phyloP scores from a whole-genome alignment of 1,284 basidiomycete species.

The Phellopilus nigrolimitatus region DNA sequence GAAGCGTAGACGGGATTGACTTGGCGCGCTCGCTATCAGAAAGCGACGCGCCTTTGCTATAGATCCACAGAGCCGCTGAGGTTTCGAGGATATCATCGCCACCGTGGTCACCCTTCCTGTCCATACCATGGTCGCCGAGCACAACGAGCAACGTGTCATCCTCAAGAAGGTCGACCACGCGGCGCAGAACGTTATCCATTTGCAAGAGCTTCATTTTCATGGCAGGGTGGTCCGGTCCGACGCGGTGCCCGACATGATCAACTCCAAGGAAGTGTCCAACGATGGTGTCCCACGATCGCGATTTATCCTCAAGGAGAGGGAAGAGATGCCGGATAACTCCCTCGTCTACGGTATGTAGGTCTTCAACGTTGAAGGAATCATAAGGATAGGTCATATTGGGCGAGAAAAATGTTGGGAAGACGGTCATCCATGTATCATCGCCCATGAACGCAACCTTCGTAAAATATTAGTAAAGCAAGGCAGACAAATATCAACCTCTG shows the following conservation, averaged over 20 bases:
- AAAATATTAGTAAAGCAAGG: background rate
- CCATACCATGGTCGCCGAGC: slow-evolving; percentile 98
- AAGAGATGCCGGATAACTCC: slow-evolving; percentile 86
- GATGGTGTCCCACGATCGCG: slow-evolving; percentile 74
- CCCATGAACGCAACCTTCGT: slow-evolving; percentile 84
- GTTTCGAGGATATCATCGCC: slow-evolving; percentile 89
- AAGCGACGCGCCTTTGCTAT: slow-evolving; percentile 64
- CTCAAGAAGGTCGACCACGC: slow-evolving; percentile 65
- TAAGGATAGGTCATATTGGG: slow-evolving; percentile 75
- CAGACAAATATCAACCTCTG: slow-evolving; percentile 10
- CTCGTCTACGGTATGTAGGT: slow-evolving; percentile 91
- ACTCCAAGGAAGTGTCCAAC: slow-evolving; percentile 97
- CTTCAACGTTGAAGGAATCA: slow-evolving; percentile 98
- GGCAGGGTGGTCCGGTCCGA: slow-evolving; percentile 83
- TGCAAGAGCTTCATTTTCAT: slow-evolving; percentile 86
- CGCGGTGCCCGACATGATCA: slow-evolving; percentile 94
- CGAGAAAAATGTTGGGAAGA: slow-evolving; percentile 79
- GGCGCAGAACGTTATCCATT: slow-evolving; percentile 78
- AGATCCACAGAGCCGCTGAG: slow-evolving; percentile 87
- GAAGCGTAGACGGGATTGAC: slow-evolving; percentile 42
- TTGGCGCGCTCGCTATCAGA: slow-evolving; percentile 28
- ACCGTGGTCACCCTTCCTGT: slow-evolving; percentile 90
- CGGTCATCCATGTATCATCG: slow-evolving; percentile 93
- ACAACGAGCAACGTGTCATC: slow-evolving; percentile 88
- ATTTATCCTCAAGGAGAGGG: slow-evolving; percentile 57